These are phyloP conservation scores for Verticillium tricorpus DNA, from an alignment of 2,329 filamentous ascomycete species.

Conservation along the genomic window DNA sequence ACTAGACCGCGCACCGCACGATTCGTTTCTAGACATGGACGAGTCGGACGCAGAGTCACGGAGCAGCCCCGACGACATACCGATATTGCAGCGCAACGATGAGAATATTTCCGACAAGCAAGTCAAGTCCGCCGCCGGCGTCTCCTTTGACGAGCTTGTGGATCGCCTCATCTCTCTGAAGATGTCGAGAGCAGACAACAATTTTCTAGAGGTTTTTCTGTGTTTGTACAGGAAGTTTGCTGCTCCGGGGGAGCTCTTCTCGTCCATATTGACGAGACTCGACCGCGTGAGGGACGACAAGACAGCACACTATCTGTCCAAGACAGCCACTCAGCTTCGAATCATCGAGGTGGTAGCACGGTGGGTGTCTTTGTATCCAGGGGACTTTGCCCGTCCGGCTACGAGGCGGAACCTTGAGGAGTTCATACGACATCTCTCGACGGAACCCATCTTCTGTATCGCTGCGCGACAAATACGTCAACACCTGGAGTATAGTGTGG, in stretches of 20 bases:
- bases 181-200: slow-evolving; percentile 80
- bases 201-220: slow-evolving; percentile 84
- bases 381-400: slow-evolving; percentile 79
- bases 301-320: slow-evolving; percentile 65
- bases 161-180: slow-evolving; percentile 80
- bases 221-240: slow-evolving; percentile 94
- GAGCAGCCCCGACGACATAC: slow-evolving; percentile 62
- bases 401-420: slow-evolving; percentile 69
- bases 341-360: slow-evolving; percentile 80
- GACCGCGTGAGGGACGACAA: slow-evolving; percentile 66
- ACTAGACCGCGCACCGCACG: slow-evolving; percentile 40
- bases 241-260: slow-evolving; percentile 71
- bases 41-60: slow-evolving; percentile 66
- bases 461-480: slow-evolving; percentile 80
- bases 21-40: slow-evolving; percentile 62
- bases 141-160: slow-evolving; percentile 68
- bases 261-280: slow-evolving; percentile 71
- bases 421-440: slow-evolving; percentile 71
- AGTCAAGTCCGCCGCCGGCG: slow-evolving; percentile 41
- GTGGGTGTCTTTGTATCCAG: slow-evolving; percentile 87
- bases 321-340: slow-evolving; percentile 75
- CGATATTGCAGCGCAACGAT: slow-evolving; percentile 62
- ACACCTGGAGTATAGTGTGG: slow-evolving; percentile 67
- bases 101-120: slow-evolving; percentile 54
- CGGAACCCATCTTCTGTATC: slow-evolving; percentile 75